phyloP scores from a whole-genome alignment of 208 protist genomes.

The Acanthamoeba lenticulata region DNA sequence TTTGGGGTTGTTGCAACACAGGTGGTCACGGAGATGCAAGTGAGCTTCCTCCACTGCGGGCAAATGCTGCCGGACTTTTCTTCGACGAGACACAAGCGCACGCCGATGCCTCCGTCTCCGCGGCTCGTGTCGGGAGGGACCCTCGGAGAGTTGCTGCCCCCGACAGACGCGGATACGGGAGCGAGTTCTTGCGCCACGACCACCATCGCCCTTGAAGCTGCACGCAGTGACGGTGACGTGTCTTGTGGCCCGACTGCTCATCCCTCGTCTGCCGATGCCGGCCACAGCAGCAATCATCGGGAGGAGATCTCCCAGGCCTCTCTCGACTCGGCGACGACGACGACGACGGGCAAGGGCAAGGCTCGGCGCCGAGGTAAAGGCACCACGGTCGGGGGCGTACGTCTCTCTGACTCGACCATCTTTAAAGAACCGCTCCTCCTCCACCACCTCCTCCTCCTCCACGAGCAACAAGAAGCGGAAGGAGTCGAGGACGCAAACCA shows the following conservation, averaged over 20 bases:
- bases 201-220: too few relatives aligned
- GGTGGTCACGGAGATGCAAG: constrained; percentile 13
- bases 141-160: too few relatives aligned
- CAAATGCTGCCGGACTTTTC: background rate
- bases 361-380: background rate
- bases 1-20: background rate
- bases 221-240: too few relatives aligned
- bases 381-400: background rate
- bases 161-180: too few relatives aligned
- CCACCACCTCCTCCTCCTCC: background rate
- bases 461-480: background rate
- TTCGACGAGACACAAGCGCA: background rate
- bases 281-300: too few relatives aligned
- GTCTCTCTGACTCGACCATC: background rate
- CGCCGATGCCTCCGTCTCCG: background rate
- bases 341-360: background rate
- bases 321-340: too few relatives aligned
- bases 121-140: too few relatives aligned
- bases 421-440: background rate
- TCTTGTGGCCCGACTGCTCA: too few relatives aligned
- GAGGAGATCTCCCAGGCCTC: too few relatives aligned
- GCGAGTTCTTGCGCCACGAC: too few relatives aligned
- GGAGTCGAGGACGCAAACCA: background rate
- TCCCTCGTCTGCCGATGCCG: too few relatives aligned
- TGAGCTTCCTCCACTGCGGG: background rate